Evolutionary conservation across 1,284 basidiomycete genomes (phyloP).

Genomic region (Cryptococcus amylolentus): DNA sequence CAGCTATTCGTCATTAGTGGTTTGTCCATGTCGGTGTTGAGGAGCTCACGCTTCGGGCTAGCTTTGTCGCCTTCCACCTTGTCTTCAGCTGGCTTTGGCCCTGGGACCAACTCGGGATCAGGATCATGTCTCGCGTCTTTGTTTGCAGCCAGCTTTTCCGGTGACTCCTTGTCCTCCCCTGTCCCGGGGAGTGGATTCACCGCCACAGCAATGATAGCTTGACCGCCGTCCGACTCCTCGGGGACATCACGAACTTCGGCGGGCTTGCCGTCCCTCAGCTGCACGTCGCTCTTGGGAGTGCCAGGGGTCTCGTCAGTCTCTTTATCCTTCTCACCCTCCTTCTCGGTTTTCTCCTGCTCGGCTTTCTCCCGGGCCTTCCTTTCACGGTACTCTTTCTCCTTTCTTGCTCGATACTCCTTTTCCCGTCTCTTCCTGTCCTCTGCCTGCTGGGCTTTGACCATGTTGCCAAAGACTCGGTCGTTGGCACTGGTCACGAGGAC

Average conservation of each 20-base stretch:
- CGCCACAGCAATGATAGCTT: slow-evolving; percentile 7
- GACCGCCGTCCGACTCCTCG: background rate
- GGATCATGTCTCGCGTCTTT: slow-evolving; percentile 9
- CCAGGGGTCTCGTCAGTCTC: background rate
- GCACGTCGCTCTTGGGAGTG: slow-evolving; percentile 12
- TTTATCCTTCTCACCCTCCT: slow-evolving; percentile 19
- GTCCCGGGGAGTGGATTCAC: background rate
- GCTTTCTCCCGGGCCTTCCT: slow-evolving; percentile 35
- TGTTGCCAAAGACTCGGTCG: slow-evolving; percentile 43
- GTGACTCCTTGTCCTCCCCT: background rate
- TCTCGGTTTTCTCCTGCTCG: slow-evolving; percentile 40
- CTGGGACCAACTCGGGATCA: slow-evolving; percentile 7
- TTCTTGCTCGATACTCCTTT: slow-evolving; percentile 47
- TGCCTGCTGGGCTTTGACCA: slow-evolving; percentile 63
- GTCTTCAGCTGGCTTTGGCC: slow-evolving; percentile 1
- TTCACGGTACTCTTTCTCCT: slow-evolving; percentile 25
- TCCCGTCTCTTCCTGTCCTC: slow-evolving; percentile 54
- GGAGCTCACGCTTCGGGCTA: background rate
- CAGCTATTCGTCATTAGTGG: background rate
- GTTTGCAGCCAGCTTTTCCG: background rate
- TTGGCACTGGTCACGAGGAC: slow-evolving; percentile 24
- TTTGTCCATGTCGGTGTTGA: background rate
- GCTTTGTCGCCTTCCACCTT: background rate
- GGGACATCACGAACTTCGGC: slow-evolving; percentile 6
- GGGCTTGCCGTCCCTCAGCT: slow-evolving; percentile 5